Percentiles rank a stretch among this genome's conserved stretches.
Conservation (phyloP, 2,329 filamentous ascomycete genomes). For the Diaporthe sp. region DNA sequence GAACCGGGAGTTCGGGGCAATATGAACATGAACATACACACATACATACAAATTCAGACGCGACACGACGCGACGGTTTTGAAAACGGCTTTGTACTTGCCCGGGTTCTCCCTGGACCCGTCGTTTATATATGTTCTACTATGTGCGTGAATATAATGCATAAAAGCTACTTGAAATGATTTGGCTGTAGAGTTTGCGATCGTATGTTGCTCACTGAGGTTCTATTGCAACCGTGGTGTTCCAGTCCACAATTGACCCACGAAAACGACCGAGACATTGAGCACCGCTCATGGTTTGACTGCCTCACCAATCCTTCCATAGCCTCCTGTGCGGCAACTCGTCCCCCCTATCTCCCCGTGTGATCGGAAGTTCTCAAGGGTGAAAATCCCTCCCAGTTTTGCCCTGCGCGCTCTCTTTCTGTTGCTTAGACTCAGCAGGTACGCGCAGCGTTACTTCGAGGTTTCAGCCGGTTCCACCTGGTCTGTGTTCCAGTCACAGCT, state of each 20-base stretch:
- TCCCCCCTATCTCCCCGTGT: not conserved
- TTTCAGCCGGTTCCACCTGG: not conserved
- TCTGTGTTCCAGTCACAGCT: not conserved
- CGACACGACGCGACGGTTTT: not conserved
- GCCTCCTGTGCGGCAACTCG: not conserved
- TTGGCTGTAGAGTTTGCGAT: not conserved
- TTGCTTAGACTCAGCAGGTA: not conserved
- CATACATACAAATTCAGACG: too few species aligned
- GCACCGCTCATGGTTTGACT: not conserved
- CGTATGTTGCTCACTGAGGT: not conserved
- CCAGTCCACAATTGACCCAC: not conserved
- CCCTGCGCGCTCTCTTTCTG: not conserved
- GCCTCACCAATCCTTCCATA: not conserved
- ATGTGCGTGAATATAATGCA: constrained; percentile 13
- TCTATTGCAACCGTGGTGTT: not conserved
- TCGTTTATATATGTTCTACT: constrained; percentile 18
- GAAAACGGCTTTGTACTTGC: not conserved
- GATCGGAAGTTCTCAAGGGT: not conserved
- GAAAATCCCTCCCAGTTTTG: too few species aligned
- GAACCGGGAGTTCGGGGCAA: constrained; percentile 52
- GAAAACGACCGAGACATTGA: not conserved
- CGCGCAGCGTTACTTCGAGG: not conserved
- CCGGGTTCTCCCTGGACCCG: not conserved
- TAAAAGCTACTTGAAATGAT: not conserved
- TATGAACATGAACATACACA: constrained; percentile 35